These are phyloP conservation scores for Xerocomellus chrysenteron DNA, from an alignment of 768 basidiomycete species.

Conservation along the genomic window DNA sequence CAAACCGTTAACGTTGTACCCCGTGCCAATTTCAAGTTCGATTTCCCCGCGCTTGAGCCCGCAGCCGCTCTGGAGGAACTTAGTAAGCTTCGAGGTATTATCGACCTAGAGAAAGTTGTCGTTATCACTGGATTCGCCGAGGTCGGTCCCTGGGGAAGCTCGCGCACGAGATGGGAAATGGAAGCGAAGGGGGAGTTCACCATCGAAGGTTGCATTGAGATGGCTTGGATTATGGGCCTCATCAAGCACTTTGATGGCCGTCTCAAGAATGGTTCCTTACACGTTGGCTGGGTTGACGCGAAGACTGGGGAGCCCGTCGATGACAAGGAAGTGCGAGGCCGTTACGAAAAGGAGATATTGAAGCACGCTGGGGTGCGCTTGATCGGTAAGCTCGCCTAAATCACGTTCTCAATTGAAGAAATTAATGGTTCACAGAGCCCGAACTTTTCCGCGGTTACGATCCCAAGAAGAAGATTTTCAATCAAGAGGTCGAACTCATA, in stretches of 20 bases:
- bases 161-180: slow-evolving; percentile 99
- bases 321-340: slow-evolving; percentile 93
- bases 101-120: slow-evolving; percentile 94
- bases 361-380: slow-evolving; percentile 89
- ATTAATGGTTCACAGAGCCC: slow-evolving; percentile 61
- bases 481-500: slow-evolving; percentile 94
- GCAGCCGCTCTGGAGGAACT: slow-evolving; percentile 71
- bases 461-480: slow-evolving; percentile 95
- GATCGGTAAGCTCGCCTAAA: slow-evolving; percentile 63
- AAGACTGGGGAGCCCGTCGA: slow-evolving; percentile 93
- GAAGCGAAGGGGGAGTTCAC: slow-evolving; percentile 97
- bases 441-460: slow-evolving; percentile 98
- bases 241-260: slow-evolving; percentile 99
- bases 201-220: slow-evolving; percentile 97
- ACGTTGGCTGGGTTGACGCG: slow-evolving; percentile 98
- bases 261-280: slow-evolving; percentile 85
- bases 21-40: slow-evolving; percentile 96
- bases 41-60: slow-evolving; percentile 85
- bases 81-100: slow-evolving; percentile 75
- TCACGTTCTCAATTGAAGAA: background rate
- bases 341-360: slow-evolving; percentile 93
- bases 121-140: slow-evolving; percentile 97
- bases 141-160: slow-evolving; percentile 97
- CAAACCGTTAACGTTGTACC: slow-evolving; percentile 92
- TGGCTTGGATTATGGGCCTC: slow-evolving; percentile 99